Evolutionary conservation across 1,139 yeast genomes (phyloP), one percentile per base, ranked within the genome.

Genomic region (Sugiyamaella paludigena): DNA sequence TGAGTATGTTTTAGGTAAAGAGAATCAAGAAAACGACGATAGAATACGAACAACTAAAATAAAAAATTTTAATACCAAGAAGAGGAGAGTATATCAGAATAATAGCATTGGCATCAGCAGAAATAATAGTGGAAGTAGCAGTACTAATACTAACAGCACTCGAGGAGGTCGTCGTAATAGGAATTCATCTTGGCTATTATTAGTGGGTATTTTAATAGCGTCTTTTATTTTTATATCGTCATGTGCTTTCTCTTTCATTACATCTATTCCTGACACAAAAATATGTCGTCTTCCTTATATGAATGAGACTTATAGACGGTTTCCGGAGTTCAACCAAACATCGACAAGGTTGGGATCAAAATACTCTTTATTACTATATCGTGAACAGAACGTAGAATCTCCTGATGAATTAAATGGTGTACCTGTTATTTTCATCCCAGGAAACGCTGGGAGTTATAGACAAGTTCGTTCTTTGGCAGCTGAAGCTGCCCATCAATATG

Each of bases 401-500:
- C 68, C 27, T 2, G 68, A 68, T 26, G 65, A 84, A n/a, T 50
- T 58, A n/a, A 75, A 74, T 50, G 96, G 96, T 0, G 76, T 83
- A 2, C 96, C 96, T 0, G 84, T 84, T 1, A 69, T 87, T 15
- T 87, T 87, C 62, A 84, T 87, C 30, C 96, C 95, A 1, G 96
- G 96, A 1, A 87, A 87, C 63, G 95, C 95, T 1, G 95, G 96
- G 1, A 82, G 89, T 56, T 87, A 77, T 62, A 79, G 83, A 57
- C 96, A 87, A 64, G 88, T 79, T 9, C 72, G 95, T 51, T 84
- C 94, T 1, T 77, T 87, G 15, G 95, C 95, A 1, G 80, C 95
- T 1, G 84, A 83, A 55, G 69, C 84, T 28, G 74, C 91, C 1
- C 74, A 75, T 45, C 62, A 80, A 6, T 81, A 68, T 56, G 75